phyloP scores from a whole-genome alignment of 164 flowering plant genomes.

The Vitis rotundifolia region DNA sequence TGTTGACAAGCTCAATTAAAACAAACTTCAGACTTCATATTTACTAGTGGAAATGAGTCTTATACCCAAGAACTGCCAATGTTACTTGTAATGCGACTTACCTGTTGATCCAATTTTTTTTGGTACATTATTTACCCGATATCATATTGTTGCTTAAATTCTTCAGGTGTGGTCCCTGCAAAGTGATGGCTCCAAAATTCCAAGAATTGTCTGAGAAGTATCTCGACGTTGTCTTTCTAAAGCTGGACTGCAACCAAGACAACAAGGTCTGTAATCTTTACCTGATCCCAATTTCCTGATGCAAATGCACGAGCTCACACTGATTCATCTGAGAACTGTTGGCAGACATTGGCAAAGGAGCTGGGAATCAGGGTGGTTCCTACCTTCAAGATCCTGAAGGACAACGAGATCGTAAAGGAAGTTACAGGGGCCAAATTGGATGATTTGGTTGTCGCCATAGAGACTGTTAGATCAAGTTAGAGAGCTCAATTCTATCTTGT shows the following conservation, averaged over 20 bases:
- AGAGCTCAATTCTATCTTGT: background rate
- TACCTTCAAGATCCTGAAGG: slow-evolving; percentile 90
- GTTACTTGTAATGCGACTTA: background rate
- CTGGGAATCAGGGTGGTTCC: slow-evolving; percentile 90
- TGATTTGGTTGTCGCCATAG: slow-evolving; percentile 68
- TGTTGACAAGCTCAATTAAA: background rate
- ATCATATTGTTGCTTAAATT: background rate
- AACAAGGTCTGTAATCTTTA: slow-evolving; percentile 59
- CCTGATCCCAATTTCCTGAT: background rate
- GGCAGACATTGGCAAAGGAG: slow-evolving; percentile 91
- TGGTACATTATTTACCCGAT: background rate
- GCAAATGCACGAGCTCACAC: slow-evolving; percentile 1
- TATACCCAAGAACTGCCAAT: no score
- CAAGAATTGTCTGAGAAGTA: slow-evolving; percentile 61
- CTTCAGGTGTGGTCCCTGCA: slow-evolving; percentile 97
- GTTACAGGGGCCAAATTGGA: slow-evolving; percentile 90
- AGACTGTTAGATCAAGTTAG: slow-evolving; percentile 57
- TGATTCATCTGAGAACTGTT: slow-evolving; percentile 17
- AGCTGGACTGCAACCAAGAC: slow-evolving; percentile 93
- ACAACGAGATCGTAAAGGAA: slow-evolving; percentile 70
- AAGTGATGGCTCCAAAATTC: slow-evolving; percentile 85
- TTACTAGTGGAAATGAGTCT: background rate
- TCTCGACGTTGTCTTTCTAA: slow-evolving; percentile 76
- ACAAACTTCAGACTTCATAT: background rate
- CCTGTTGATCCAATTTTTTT: background rate